Percentiles rank a stretch among this genome's conserved stretches.
phyloP scores from a whole-genome alignment of 2,329 filamentous ascomycete genomes.

The Cladorrhinum sp. region DNA sequence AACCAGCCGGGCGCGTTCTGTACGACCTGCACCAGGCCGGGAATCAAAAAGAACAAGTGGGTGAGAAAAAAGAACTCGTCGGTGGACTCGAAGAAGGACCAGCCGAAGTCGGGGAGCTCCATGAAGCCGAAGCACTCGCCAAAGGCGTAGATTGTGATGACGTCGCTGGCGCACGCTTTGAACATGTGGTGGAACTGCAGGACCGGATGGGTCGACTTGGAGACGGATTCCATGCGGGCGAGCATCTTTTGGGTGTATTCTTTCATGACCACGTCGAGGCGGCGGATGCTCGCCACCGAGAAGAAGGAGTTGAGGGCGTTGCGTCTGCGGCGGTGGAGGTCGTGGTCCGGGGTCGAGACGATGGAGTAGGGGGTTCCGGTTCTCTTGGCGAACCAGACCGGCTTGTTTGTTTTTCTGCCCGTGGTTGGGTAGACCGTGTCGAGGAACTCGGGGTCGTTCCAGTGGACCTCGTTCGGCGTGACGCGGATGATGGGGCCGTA shows the following conservation, averaged over 20 bases:
- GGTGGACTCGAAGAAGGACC: conserved; percentile 15
- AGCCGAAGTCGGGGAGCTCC: conserved; percentile 14
- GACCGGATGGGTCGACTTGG: not conserved
- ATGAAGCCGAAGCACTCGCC: conserved; percentile 18
- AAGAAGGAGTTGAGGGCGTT: conserved; percentile 18
- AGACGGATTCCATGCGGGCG: not conserved
- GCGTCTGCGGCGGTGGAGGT: conserved; percentile 14
- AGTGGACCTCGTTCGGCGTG: conserved; percentile 23
- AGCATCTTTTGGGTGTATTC: conserved; percentile 17
- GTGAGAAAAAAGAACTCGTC: conserved; percentile 16
- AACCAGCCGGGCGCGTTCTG: conserved; percentile 13
- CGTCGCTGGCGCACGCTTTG: conserved; percentile 25
- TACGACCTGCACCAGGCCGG: conserved; percentile 23
- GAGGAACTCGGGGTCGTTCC: conserved; percentile 13
- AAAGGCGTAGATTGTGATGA: conserved; percentile 24
- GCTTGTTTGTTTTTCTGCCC: conserved; percentile 16
- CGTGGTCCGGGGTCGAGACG: conserved; percentile 14
- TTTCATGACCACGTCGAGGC: conserved; percentile 24
- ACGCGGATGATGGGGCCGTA: conserved; percentile 41
- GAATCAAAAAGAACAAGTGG: conserved; percentile 21
- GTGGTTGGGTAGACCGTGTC: conserved; percentile 1
- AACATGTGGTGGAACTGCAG: conserved; percentile 22
- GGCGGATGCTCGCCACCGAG: conserved; percentile 16
- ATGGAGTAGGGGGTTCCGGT: conserved; percentile 12
- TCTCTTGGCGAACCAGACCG: not conserved